phyloP scores from a whole-genome alignment of 78 protist genomes.

The Polysphondylium violaceum region DNA sequence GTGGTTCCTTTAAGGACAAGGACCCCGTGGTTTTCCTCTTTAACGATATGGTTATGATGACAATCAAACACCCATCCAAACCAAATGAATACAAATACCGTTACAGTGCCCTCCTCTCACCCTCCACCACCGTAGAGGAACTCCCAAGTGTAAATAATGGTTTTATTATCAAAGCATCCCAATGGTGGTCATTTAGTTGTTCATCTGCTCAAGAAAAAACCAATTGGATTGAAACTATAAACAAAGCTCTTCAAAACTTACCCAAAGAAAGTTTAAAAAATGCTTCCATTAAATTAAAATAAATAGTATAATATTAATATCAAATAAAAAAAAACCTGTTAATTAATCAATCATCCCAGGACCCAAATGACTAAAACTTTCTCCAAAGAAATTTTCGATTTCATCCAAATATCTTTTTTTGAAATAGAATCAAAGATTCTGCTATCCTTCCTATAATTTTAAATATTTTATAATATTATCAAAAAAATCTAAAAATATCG shows the following conservation, averaged over 20 bases:
- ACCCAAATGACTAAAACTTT: too few species aligned
- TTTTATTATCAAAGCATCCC: slow-evolving; percentile 57
- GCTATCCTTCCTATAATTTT: too few species aligned
- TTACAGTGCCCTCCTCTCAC: slow-evolving; percentile 15
- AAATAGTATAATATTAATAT: too few species aligned
- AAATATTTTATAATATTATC: too few species aligned
- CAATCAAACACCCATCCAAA: slow-evolving; percentile 63
- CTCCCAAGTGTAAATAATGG: slow-evolving; percentile 57
- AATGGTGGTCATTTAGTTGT: slow-evolving; percentile 64
- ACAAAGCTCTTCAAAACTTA: slow-evolving; percentile 13
- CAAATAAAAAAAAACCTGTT: too few species aligned
- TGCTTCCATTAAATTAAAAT: too few species aligned
- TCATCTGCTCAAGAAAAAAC: slow-evolving; percentile 30
- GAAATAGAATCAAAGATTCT: too few species aligned
- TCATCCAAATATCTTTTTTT: too few species aligned
- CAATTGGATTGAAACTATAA: slow-evolving; percentile 36
- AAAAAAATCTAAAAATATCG: too few species aligned
- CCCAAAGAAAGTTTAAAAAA: slow-evolving; percentile 43
- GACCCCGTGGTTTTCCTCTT: slow-evolving; percentile 74
- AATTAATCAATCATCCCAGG: too few species aligned
- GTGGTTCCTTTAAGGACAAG: slow-evolving; percentile 75
- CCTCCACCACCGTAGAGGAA: slow-evolving; percentile 39
- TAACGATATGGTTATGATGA: slow-evolving; percentile 77
- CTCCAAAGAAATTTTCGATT: too few species aligned
- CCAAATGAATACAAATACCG: slow-evolving; percentile 66